Base-by-base conservation (phyloP, 176 grass and related monocot species). In the Leersia perrieri region DNA sequence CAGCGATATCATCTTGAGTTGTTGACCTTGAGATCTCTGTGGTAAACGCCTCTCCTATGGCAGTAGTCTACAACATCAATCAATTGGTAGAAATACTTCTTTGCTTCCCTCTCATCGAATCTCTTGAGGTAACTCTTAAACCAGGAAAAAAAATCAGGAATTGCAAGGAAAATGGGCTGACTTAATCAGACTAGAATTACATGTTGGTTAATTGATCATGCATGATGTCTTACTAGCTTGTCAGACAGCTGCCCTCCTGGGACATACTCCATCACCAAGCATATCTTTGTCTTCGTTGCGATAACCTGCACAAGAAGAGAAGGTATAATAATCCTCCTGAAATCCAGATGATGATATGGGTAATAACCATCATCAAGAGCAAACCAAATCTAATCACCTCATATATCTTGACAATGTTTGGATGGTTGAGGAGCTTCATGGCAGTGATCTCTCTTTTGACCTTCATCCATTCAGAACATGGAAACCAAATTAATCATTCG, bases 11-110 rank as follows among this genome's bases (percentile, higher is more conserved):
- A 31, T 65, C 41, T 36, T 75, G 55, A 90, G 85, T 88, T 57
- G 32, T 35, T 75, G 34, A 90, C 93, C 90, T 96, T 96, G 38
- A 96, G 87, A 69, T 90, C 93, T 83, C 93, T 90, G 60, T 96
- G 93, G 41, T 79, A 92, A 38, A 92, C 71, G 42, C 88, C 90
- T 88, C 66, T 90, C 27, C 80, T 69, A 26, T 96, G 93, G 32
- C 90, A 96, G 34, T 92, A 96, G 85, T 96, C 87, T 32, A 96
- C 82, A 5, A 79, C 90, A 88, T 96, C 90, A 66, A 96, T 90
- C 51, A 96, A 35, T 61, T 96, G 93, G 75, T 96, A 86, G 78
- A 96, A 96, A 49, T 92, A 96, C 71, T 88, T 96, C 62, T 84
- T 96, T 12, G 90, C 87, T 51, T 86, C 79, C 68, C 20, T 76